Conservation (phyloP, 139 green algal genomes). For the Haematococcus sp. region DNA sequence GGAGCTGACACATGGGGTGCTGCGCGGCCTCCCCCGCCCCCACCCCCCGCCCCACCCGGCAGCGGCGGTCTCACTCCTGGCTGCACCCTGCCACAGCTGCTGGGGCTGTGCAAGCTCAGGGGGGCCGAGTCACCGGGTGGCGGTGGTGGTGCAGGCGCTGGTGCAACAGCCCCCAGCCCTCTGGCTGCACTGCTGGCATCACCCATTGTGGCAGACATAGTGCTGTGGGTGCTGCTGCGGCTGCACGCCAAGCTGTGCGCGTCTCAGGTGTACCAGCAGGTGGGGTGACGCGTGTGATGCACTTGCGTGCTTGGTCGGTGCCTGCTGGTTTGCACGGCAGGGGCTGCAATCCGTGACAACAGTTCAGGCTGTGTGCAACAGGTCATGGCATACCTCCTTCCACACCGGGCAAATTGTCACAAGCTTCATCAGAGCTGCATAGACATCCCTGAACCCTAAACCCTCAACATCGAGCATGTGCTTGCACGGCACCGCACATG, state of each 20-base stretch:
- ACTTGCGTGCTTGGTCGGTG: not conserved
- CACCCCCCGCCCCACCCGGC: not conserved
- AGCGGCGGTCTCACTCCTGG: not conserved
- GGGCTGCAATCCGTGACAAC: not conserved
- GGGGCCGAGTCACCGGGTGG: not conserved
- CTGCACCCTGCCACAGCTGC: conserved; percentile 63
- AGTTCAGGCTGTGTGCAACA: no score
- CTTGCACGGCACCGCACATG: no score
- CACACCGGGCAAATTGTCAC: no score
- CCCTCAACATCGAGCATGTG: no score
- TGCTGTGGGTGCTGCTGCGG: conserved; percentile 66
- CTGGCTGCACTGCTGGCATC: conserved; percentile 18
- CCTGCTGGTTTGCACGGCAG: not conserved
- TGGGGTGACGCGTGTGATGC: not conserved
- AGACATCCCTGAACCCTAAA: no score
- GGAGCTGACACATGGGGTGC: no score
- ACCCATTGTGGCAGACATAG: conserved; percentile 49
- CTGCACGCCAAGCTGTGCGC: conserved; percentile 45
- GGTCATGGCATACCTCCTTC: conserved; percentile 4
- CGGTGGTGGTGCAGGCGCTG: not conserved
- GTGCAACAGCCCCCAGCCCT: not conserved
- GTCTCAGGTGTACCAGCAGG: conserved; percentile 17
- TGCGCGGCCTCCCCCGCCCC: not conserved
- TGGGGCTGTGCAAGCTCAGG: conserved; percentile 67
- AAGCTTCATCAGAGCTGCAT: no score